These are phyloP conservation scores for Fraxinus xanthoxyloides DNA, from an alignment of 305 asterid species.

Conservation along the genomic window DNA sequence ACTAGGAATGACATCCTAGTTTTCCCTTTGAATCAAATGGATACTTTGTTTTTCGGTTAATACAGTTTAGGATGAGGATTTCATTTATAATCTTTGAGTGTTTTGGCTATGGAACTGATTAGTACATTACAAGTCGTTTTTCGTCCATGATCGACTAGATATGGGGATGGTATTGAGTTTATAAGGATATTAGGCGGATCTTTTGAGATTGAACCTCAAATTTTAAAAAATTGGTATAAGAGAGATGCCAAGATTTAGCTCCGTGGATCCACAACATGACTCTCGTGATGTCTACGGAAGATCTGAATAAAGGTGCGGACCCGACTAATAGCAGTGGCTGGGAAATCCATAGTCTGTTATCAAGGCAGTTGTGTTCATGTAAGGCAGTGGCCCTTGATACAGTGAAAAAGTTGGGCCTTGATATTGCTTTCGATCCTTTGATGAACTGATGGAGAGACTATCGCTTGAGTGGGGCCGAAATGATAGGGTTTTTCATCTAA, in stretches of 20 bases:
- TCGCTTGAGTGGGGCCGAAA: no score
- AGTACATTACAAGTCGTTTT: background rate
- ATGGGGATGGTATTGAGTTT: background rate
- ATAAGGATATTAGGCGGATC: background rate
- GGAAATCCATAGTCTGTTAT: no score
- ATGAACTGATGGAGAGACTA: background rate
- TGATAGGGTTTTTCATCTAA: no score
- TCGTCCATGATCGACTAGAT: background rate
- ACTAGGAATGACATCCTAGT: background rate
- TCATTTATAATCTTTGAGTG: background rate
- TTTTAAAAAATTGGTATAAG: background rate
- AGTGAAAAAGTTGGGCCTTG: no score
- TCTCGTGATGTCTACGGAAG: background rate
- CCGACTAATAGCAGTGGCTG: no score
- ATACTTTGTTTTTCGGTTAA: slow-evolving; percentile 17
- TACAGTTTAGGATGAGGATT: background rate
- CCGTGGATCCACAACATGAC: background rate
- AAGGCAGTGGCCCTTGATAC: no score
- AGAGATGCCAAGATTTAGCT: background rate
- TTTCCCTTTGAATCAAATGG: slow-evolving; percentile 9
- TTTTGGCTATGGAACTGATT: background rate
- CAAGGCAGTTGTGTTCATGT: no score
- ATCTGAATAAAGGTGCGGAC: no score
- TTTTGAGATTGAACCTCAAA: background rate
- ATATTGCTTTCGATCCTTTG: background rate